Evolutionary conservation across 148 eudicot species (phyloP), one percentile per base, ranked within the genome.

Genomic region (Hydrangea macrophylla): DNA sequence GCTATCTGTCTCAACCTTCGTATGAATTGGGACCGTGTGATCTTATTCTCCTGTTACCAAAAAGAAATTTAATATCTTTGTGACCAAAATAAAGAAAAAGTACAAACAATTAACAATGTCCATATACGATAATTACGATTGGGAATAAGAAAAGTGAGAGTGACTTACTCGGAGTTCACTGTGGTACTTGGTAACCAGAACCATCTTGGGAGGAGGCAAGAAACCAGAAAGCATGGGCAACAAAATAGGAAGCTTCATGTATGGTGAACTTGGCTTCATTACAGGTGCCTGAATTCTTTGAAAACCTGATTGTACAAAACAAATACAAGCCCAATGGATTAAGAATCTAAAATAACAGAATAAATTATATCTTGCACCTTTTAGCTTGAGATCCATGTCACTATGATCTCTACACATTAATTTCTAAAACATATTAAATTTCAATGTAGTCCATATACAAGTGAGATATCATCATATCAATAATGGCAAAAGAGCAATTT

Each of bases 91-190:
- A 2, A 59, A 11, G 15, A 30, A 30, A 59, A 59, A 3, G 31
- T 11, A 30, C 32, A 18, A 3, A 23, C 5, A 23, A 2, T 23
- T 4, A 23, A 55, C 25, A 25, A 55, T 55, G 25, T 24, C 26
- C 6, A 65, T 9, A 1, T n/a, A 1, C 20, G 22, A 6, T 50
- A 45, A 50, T 10, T 5, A 51, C 1, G 17, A 15, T 54, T 1
- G 0, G 35, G 13, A 35, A 3, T 35, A 35, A 18, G 15, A n/a
- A 8, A 55, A 7, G 20, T 7, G 20, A 26, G 9, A 28, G 2
- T 9, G 2, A 39, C 73, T 37, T 82, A 85, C 89, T 77, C 67
- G 76, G 62, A 74, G 82, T 17, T 76, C 78, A 23, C 53, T 75
- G 42, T 80, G 80, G 65, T 58, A 73, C 64, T 76, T 85, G 75